Percentiles rank a stretch among this genome's conserved stretches.
Evolutionary conservation across 495 filamentous ascomycete species (phyloP).

Genomic region (Penicillium coprophilum): DNA sequence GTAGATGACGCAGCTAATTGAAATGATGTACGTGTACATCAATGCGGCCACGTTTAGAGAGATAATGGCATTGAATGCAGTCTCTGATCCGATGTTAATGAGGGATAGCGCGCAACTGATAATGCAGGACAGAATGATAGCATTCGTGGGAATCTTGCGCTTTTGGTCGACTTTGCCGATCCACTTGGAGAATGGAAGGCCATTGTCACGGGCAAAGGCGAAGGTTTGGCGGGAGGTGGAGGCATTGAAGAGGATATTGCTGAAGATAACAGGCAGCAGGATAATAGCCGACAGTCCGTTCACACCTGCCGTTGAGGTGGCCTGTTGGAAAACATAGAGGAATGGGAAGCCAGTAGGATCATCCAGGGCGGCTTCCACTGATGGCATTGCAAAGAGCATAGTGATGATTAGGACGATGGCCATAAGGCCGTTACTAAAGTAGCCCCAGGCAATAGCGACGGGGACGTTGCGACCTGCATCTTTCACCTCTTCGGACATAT

Average conservation of each 20-base stretch:
- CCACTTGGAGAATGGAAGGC: slow-evolving; percentile 34
- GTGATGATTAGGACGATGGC: too few species aligned
- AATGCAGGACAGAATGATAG: slow-evolving; percentile 27
- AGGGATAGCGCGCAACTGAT: slow-evolving; percentile 25
- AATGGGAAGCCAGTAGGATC: slow-evolving; percentile 20
- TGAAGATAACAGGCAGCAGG: slow-evolving; percentile 33
- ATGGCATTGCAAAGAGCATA: too few species aligned
- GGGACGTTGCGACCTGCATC: slow-evolving; percentile 41
- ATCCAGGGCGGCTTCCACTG: too few species aligned
- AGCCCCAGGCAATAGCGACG: slow-evolving; percentile 36
- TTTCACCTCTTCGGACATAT: slow-evolving; percentile 47
- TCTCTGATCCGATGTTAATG: slow-evolving; percentile 39
- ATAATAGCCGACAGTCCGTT: slow-evolving; percentile 32
- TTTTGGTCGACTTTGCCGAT: slow-evolving; percentile 34
- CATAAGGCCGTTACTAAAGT: slow-evolving; percentile 25
- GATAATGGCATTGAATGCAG: slow-evolving; percentile 44
- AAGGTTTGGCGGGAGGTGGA: slow-evolving; percentile 39
- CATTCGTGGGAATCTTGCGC: slow-evolving; percentile 49
- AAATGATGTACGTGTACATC: slow-evolving; percentile 37
- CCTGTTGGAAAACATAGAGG: slow-evolving; percentile 28
- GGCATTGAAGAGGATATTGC: slow-evolving; percentile 34
- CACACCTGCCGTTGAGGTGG: slow-evolving; percentile 19
- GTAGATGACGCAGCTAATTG: slow-evolving; percentile 38
- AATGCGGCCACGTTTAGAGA: slow-evolving; percentile 32
- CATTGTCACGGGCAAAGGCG: slow-evolving; percentile 46